phyloP scores from a whole-genome alignment of 805 yeast genomes.

The Ogataea ganodermae region DNA sequence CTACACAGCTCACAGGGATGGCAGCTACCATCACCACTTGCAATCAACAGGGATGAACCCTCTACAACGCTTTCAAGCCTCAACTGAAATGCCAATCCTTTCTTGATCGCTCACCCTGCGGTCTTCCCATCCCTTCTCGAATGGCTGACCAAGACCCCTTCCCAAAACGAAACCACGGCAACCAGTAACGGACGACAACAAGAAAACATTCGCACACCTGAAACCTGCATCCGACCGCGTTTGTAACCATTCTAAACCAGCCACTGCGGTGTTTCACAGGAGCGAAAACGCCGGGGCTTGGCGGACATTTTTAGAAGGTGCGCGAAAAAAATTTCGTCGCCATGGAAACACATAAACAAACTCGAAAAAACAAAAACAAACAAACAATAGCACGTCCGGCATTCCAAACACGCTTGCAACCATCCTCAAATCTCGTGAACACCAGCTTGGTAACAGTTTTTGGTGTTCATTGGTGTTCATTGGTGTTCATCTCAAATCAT shows the following conservation, averaged over 20 bases:
- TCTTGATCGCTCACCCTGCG: background rate
- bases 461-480: background rate
- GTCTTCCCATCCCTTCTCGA: background rate
- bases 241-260: slow-evolving; percentile 10
- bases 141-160: slow-evolving; percentile 5
- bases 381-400: slow-evolving; percentile 10
- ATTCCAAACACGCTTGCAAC: slow-evolving; percentile 6
- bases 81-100: too few species aligned
- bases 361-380: slow-evolving; percentile 6
- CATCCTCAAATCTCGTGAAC: background rate
- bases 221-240: slow-evolving; percentile 4
- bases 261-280: slow-evolving; percentile 1
- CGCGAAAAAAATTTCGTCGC: background rate
- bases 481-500: background rate
- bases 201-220: slow-evolving; percentile 17
- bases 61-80: too few species aligned
- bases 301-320: background rate
- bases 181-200: slow-evolving; percentile 1
- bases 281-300: background rate
- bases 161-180: slow-evolving; percentile 1
- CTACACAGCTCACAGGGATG: too few species aligned
- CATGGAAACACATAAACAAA: slow-evolving; percentile 6
- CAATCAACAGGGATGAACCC: too few species aligned
- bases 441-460: background rate
- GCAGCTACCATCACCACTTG: too few species aligned